A percentile compares a stretch with the other conserved stretches of the same genome.
These are phyloP conservation scores for Jacaranda mimosifolia DNA, from an alignment of 257 asterid species.

Conservation along the genomic window DNA sequence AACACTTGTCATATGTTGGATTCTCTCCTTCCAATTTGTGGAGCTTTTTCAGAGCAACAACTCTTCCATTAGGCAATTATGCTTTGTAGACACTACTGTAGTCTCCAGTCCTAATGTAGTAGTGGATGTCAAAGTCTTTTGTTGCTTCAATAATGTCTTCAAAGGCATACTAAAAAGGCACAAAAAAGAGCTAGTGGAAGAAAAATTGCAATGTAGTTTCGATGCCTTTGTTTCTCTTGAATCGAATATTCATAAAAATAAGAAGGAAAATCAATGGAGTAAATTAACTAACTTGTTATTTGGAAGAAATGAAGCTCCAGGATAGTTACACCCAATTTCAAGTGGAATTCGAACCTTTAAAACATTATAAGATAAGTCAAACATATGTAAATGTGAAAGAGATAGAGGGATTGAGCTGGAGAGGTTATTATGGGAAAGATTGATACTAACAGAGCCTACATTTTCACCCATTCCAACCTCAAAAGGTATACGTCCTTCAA, in stretches of 20 bases:
- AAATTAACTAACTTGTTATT: background rate
- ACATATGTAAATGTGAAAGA: background rate
- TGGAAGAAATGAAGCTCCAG: background rate
- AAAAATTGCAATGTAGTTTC: background rate
- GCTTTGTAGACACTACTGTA: constrained; percentile 40
- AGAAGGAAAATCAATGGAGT: constrained; percentile 7
- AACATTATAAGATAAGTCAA: constrained; percentile 29
- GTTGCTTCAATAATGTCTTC: constrained; percentile 30
- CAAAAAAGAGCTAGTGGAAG: background rate
- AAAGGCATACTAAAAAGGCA: background rate
- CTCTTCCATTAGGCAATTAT: constrained; percentile 7
- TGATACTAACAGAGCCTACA: background rate
- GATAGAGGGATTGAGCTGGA: constrained; percentile 16
- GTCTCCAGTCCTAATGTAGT: constrained; percentile 41
- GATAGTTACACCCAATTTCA: background rate
- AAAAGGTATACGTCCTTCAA: background rate
- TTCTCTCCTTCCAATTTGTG: constrained; percentile 29
- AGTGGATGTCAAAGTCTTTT: constrained; percentile 6
- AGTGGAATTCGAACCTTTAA: constrained; percentile 13
- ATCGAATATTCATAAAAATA: background rate
- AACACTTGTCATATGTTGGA: constrained; percentile 6
- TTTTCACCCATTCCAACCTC: background rate
- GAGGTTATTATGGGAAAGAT: constrained; percentile 29
- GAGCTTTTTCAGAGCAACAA: constrained; percentile 41
- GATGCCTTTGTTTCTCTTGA: background rate